Conservation (phyloP, 352 stramenopile species). For the Globisporangium takayamanum region DNA sequence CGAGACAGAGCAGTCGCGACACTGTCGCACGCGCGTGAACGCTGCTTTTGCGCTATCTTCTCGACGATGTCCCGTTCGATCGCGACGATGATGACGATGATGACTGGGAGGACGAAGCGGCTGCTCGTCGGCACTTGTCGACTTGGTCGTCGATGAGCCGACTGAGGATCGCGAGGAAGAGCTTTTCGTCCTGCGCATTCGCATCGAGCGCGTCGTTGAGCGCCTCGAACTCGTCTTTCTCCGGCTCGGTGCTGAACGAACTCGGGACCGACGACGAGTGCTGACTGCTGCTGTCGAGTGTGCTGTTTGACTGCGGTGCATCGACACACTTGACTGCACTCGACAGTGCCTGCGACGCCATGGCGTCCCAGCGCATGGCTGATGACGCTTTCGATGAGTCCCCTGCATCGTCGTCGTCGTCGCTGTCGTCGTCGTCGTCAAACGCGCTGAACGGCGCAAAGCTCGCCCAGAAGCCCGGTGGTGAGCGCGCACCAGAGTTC, state of each 20-base stretch:
- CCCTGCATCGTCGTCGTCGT: constrained; percentile 17
- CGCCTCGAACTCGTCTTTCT: constrained; percentile 74
- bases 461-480: constrained; percentile 73
- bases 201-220: constrained; percentile 59
- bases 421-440: constrained; percentile 49
- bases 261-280: constrained; percentile 8
- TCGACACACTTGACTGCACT: constrained; percentile 24
- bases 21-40: too few relatives aligned
- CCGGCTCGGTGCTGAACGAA: constrained; percentile 30
- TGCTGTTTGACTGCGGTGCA: neutral
- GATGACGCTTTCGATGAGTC: neutral
- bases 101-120: constrained; percentile 11
- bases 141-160: constrained; percentile 67
- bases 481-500: constrained; percentile 46
- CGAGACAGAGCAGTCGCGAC: neutral
- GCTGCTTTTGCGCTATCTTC: constrained; percentile 2
- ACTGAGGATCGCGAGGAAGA: constrained; percentile 60
- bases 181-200: constrained; percentile 59
- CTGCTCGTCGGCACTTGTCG: constrained; percentile 22
- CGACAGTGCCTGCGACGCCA: constrained; percentile 47
- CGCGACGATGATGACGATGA: constrained; percentile 3
- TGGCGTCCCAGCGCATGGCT: constrained; percentile 38
- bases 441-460: constrained; percentile 57
- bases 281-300: neutral
- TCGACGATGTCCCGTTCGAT: neutral